Base-by-base conservation (phyloP, 495 filamentous ascomycete species). In the Neurospora cerealis region DNA sequence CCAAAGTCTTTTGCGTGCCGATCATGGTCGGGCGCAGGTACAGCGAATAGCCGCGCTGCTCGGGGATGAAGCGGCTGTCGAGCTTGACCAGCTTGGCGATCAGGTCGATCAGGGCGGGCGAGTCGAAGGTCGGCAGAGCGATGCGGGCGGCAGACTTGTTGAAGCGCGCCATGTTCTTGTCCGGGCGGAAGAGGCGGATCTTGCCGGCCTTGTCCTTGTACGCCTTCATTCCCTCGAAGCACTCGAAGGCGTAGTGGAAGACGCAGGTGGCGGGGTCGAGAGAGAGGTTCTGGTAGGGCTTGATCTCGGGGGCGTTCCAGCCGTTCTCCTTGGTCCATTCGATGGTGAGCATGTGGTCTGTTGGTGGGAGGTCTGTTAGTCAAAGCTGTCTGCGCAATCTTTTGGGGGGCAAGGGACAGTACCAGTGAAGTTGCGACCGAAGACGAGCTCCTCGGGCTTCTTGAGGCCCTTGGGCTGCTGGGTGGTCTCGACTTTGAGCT, bases 181-280 rank as follows among this genome's bases (percentile, higher is more conserved):
- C 91, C 0, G 96, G 96, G n/a, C 96, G 90, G 88, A 99, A 99
- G 28, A 99, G 83, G 21, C 94, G 90, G 73, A 95, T 88, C 62
- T 90, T 78, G 70, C 93, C 93, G 17, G 87, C 81, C 69, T 82
- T 86, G 83, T 96, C 92, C 79, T 92, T 93, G 87, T 98, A 98
- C 41, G 96, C 96, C 84, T 99, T 99, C 94, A 98, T 96, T 74
- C 96, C 96, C 83, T 99, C 96, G 84, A 99, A 99, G 81, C 91
- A 93, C 81, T 94, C 92, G 79, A 98, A 98, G 46, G 93, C 96
- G 83, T 99, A 99, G 88, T 99, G 96, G 85, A 99, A 95, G 62
- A 98, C 96, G 85, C 95, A 98, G 60, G 94, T 95, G 7, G 96
- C 93, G 36, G 96, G 96, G 82, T 98, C 96, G 72, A 99, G 89